Evolutionary conservation across 78 protist genomes (phyloP), one percentile per base, ranked within the genome.

Genomic region (Neovahlkampfia damariscottae): DNA sequence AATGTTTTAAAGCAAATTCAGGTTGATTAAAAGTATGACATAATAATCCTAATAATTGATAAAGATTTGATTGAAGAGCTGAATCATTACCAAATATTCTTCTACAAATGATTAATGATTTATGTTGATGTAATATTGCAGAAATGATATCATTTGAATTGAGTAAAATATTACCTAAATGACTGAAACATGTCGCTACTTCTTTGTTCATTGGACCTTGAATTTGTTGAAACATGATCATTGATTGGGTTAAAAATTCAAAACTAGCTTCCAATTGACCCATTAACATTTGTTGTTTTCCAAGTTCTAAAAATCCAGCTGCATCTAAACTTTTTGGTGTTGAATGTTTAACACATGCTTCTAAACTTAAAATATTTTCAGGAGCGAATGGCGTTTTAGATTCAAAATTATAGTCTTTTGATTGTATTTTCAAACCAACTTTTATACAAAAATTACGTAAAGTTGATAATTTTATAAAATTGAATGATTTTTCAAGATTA

Each of bases 401-500:
- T 19, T 19, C 62, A 19, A 50, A 50, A n/a, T 50, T 19, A 50
- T 50, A 50, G 62, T 50, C 62, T 19, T 50, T 50, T 19, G 62
- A 19, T n/a, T n/a, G 34, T 19, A 50, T 50, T 50, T 50, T 19
- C 19, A 50, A 50, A 50, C 62, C 62, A 50, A 50, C 62, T 19
- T 19, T 19, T 50, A 50, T n/a, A 50, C 62, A 50, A 50, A 50
- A 50, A 50, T 19, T 19, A 50, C 62, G 62, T 19, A 50, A 19
- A 19, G 62, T 50, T 19, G 34, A 19, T 19, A 50, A n/a, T 19
- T 19, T 19, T n/a, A n/a, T n/a, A n/a, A n/a, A n/a, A n/a, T n/a
- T n/a, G n/a, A n/a, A n/a, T 50, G 19, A 19, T 29, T 79, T 41
- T 39, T 72, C 38, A 19, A 31, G 40, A 58, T 82, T 69, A 29